Evolutionary conservation across 345 rosid species (phyloP).

Genomic region (Ricinus communis): DNA sequence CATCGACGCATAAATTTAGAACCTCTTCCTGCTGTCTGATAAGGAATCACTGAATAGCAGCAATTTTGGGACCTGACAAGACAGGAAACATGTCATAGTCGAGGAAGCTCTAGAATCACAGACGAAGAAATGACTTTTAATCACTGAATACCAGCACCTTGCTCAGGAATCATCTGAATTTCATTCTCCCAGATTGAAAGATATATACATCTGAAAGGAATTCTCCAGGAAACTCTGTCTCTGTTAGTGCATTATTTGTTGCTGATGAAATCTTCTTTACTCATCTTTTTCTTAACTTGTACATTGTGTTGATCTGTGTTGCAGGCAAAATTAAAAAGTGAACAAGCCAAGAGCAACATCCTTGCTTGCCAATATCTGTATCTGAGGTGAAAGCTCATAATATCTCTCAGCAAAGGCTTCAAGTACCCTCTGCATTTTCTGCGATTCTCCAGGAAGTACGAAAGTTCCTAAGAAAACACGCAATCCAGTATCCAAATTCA

Average conservation of each 20-base stretch:
- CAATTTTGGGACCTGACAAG: slow-evolving; percentile 61
- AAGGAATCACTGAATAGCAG: slow-evolving; percentile 75
- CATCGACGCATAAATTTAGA: slow-evolving; percentile 58
- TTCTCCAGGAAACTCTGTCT: slow-evolving; percentile 64
- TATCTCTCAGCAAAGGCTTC: slow-evolving; percentile 84
- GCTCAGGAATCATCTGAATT: slow-evolving; percentile 66
- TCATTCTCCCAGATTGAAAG: slow-evolving; percentile 68
- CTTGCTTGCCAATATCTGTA: slow-evolving; percentile 47
- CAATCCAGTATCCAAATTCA: slow-evolving; percentile 68
- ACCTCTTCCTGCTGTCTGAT: slow-evolving; percentile 65
- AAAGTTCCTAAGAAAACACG: slow-evolving; percentile 74
- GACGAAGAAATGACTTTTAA: slow-evolving; percentile 55
- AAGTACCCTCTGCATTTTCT: slow-evolving; percentile 77
- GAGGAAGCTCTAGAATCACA: slow-evolving; percentile 53
- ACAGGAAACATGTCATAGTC: slow-evolving; percentile 67
- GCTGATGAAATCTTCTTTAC: slow-evolving; percentile 70
- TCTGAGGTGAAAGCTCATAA: slow-evolving; percentile 79
- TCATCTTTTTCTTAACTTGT: slow-evolving; percentile 78
- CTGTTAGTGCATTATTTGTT: slow-evolving; percentile 68
- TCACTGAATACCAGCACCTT: slow-evolving; percentile 54
- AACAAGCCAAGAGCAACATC: slow-evolving; percentile 70
- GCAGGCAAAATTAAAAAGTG: slow-evolving; percentile 71
- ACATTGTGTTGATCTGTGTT: slow-evolving; percentile 77
- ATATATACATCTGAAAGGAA: slow-evolving; percentile 63
- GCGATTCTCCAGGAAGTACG: slow-evolving; percentile 77